Base-by-base conservation (phyloP, 176 grass and related monocot species). In the Oryza meridionalis region DNA sequence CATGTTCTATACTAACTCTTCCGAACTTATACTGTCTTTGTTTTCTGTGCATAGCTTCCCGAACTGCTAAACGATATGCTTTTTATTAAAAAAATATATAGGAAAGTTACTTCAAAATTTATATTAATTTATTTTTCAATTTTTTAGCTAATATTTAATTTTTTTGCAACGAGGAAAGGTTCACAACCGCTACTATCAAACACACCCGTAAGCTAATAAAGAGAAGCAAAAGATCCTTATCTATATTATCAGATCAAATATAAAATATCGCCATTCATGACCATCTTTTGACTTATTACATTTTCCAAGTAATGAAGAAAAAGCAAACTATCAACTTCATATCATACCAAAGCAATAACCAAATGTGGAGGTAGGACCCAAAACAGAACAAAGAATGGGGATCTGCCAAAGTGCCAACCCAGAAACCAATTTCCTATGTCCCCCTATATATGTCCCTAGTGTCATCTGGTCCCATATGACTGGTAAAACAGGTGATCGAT, bases 381-480 rank as follows among this genome's bases (percentile, higher is more conserved):
- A 38, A 14, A 35, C 42, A 15, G 24, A 43, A 67, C 27, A 24
- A 72, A 72, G 44, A 15, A 24, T 29, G 12, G 9, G 40, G 40
- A 67, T 12, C 33, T 55, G 51, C 16, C 51, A 21, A 16, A 55
- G 51, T 65, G 67, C 67, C 53, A 72, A 37, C 67, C 67, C 50
- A 59, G 22, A 82, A 82, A 69, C 26, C 63, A 80, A 38, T 27
- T 55, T 78, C 64, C 43, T 50, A n/a, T 67, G 77, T 19, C 9
- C 63, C 77, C 65, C 63, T 40, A 40, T 40, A 40, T 35, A 43
- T 68, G 29, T 22, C 51, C 11, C 44, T 49, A 21, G 16, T 51
- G 80, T 78, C 53, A 65, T 67, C 2, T 78, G 86, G 32, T 55
- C 74, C 78, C 42, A 12, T 24, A 11, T 40, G 51, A 55, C 51